These are phyloP conservation scores for Fusarium succisae DNA, from an alignment of 2,329 filamentous ascomycete genomes.

Conservation along the genomic window DNA sequence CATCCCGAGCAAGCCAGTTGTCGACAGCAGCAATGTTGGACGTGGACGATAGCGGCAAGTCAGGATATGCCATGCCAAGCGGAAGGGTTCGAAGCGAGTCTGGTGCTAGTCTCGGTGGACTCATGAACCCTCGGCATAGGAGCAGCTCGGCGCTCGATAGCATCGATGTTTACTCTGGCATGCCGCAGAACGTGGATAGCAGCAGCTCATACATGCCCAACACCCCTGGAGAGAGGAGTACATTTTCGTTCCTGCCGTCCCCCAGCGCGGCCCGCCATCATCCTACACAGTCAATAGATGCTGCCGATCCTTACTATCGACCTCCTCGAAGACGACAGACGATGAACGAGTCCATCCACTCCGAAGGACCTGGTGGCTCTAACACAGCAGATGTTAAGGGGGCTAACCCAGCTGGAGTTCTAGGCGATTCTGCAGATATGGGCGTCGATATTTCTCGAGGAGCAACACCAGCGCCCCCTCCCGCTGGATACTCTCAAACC, in stretches of 20 bases:
- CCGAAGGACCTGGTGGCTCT: slow-evolving; percentile 45
- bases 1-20: slow-evolving; percentile 80
- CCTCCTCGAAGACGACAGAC: slow-evolving; percentile 79
- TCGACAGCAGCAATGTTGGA: slow-evolving; percentile 85
- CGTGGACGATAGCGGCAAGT: slow-evolving; percentile 72
- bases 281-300: slow-evolving; percentile 59
- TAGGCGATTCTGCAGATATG: slow-evolving; percentile 52
- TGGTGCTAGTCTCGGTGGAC: slow-evolving; percentile 64
- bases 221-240: slow-evolving; percentile 76
- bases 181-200: slow-evolving; percentile 61
- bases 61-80: slow-evolving; percentile 62
- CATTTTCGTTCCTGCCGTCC: slow-evolving; percentile 75
- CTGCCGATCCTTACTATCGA: slow-evolving; percentile 85
- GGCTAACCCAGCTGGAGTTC: slow-evolving; percentile 48
- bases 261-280: slow-evolving; percentile 60
- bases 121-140: slow-evolving; percentile 58
- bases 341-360: slow-evolving; percentile 51
- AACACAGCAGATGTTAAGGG: slow-evolving; percentile 48
- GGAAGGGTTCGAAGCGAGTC: slow-evolving; percentile 70
- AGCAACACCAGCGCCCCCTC: slow-evolving; percentile 53
- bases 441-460: slow-evolving; percentile 55
- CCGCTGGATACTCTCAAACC: slow-evolving; percentile 42
- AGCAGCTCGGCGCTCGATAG: slow-evolving; percentile 66
- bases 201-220: slow-evolving; percentile 75
- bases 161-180: slow-evolving; percentile 56